Evolutionary conservation across 257 asterid species (phyloP).

Genomic region (Haberlea rhodopensis): DNA sequence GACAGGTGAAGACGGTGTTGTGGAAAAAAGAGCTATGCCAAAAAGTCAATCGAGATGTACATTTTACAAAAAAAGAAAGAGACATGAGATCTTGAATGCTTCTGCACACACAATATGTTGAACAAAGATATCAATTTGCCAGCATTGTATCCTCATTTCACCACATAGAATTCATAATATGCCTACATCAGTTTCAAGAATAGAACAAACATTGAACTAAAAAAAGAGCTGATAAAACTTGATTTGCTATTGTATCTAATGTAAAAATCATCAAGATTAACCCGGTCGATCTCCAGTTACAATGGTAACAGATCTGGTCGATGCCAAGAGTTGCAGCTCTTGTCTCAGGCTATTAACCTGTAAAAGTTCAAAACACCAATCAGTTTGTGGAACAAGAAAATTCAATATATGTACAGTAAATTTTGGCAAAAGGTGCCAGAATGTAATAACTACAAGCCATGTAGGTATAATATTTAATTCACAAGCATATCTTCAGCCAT

Average conservation of each 20-base stretch:
- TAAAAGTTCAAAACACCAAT: slow-evolving; percentile 17
- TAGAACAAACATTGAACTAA: slow-evolving; percentile 3
- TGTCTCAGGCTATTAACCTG: slow-evolving; percentile 80
- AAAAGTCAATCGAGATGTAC: slow-evolving; percentile 2
- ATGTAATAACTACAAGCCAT: too few relatives aligned
- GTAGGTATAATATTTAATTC: too few relatives aligned
- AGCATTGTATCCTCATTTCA: background rate
- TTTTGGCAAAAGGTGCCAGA: too few relatives aligned
- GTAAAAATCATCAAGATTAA: slow-evolving; percentile 29
- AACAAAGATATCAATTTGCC: too few relatives aligned
- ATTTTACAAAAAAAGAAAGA: too few relatives aligned
- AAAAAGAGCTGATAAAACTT: slow-evolving; percentile 1
- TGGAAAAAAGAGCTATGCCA: background rate
- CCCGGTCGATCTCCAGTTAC: slow-evolving; percentile 76
- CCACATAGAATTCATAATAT: background rate
- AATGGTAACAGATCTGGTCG: slow-evolving; percentile 56
- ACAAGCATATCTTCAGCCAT: slow-evolving; percentile 5
- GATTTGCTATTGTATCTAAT: slow-evolving; percentile 11
- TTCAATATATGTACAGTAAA: background rate
- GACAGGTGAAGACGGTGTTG: too few relatives aligned
- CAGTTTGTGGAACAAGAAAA: slow-evolving; percentile 14
- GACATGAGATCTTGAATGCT: too few relatives aligned
- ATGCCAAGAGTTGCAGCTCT: slow-evolving; percentile 66
- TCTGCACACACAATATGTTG: too few relatives aligned
- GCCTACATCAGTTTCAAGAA: slow-evolving; percentile 6